Evolutionary conservation across 176 grass and related monocot species (phyloP), one percentile per base, ranked within the genome.

Genomic region (Rhynchospora breviuscula): DNA sequence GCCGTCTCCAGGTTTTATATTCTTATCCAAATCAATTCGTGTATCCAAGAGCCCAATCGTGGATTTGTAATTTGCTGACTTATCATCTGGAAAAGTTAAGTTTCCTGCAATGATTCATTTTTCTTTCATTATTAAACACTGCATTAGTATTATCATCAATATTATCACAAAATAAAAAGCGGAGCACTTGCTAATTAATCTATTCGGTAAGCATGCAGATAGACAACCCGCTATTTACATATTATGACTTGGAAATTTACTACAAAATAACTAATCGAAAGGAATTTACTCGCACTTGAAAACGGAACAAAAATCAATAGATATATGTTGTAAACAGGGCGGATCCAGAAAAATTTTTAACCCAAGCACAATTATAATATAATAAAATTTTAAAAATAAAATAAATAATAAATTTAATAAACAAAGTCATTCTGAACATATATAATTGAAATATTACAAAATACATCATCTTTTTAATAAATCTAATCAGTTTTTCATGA

Each of bases 11-110:
- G 67, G 87, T 14, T 12, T 85, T 33, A 97, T 91, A 6, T 88
- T 92, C 44, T 80, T 78, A 75, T 97, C 94, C 8, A 97, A 81
- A 12, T 94, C 87, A 2, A 88, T n/a, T 86, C 94, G 75, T 12
- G 69, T 83, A 79, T 97, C 94, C 0, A 94, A 47, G 0, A 94
- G 78, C 54, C 92, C 92, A 22, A 92, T 18, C 62, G 21, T 85
- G 10, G 94, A 91, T 0, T 71, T 85, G 79, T 94, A 94, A 35
- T 64, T 87, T 7, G 81, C 44, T 14, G 92, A 94, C 7, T 21
- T 33, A 47, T 62, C 89, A 18, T 92, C 87, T 1, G 92, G 94
- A 63, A 90, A 45, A 49, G 82, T 85, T 29, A 89, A 18, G 8
- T 88, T 83, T 18, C 92, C 94, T 97, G 78, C 9, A 85, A 45